Base-by-base conservation (phyloP, 441 rosid species). In the Bruguiera hainesii region DNA sequence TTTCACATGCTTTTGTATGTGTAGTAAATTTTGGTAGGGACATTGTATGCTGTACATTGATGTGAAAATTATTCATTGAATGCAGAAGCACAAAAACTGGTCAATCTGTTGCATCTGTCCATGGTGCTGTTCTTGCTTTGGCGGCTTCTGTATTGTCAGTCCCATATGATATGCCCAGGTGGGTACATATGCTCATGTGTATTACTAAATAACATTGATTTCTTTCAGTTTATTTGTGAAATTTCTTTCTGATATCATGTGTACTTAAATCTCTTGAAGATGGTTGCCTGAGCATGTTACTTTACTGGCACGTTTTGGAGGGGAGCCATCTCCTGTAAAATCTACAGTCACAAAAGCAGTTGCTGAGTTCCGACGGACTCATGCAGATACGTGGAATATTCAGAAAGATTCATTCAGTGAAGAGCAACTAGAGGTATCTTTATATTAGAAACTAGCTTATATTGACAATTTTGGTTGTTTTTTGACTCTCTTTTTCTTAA, bases 121-220 rank as follows among this genome's bases (percentile, higher is more conserved):
- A 92, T 75, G 99, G 99, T 16, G 92, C 95, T 37, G 96, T 92
- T 75, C 99, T 95, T 78, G 99, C 98, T 72, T 82, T 95, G 81
- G 95, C 85, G 31, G 99, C 99, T 79, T 87, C 97, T 55, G 99
- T 90, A 70, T 77, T 95, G 73, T 95, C 99, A 69, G 96, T 90
- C 68, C 97, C 99, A 65, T 95, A 95, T 77, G 99, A 95, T 78
- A 89, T 95, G 92, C 99, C 98, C 82, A 76, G 97, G 99, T 95
- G 37, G 65, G 84, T 71, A 20, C 50, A 59, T 53, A 55, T 65
- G 20, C 64, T 65, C 20, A 73, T 23, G 30, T 55, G 58, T 20
- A 55, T 26, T 10, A 11, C 16, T 55, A 55, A 23, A 55, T 55
- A 25, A 9, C 7, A 16, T 23, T 55, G 10, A 26, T 55, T 8